These are phyloP conservation scores for Chrysosporium queenslandicum DNA, from an alignment of 2,329 filamentous ascomycete species.

Conservation along the genomic window DNA sequence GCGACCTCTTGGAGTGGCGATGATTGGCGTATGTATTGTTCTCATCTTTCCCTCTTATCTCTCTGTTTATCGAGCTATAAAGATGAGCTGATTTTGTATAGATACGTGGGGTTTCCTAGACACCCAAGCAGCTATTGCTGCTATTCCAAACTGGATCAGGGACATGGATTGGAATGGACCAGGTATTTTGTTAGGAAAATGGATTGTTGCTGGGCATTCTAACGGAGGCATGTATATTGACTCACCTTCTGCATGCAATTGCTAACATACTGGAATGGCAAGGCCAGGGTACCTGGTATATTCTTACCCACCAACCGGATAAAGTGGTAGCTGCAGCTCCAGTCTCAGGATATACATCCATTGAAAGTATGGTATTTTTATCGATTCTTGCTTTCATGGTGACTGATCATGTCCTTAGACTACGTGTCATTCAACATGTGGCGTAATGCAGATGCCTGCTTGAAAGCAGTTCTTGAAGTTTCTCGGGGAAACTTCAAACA, in stretches of 20 bases:
- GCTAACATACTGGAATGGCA: constrained; percentile 9
- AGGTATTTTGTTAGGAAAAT: constrained; percentile 37
- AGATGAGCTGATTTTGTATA: neutral
- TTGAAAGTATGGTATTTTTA: constrained; percentile 36
- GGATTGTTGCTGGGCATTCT: constrained; percentile 49
- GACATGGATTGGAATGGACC: constrained; percentile 41
- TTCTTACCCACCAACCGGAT: constrained; percentile 47
- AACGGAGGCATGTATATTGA: constrained; percentile 41
- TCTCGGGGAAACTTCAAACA: constrained; percentile 46
- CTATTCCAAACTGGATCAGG: constrained; percentile 44
- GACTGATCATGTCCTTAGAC: constrained; percentile 24
- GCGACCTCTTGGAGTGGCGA: constrained; percentile 51
- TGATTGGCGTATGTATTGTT: constrained; percentile 45
- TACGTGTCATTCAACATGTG: constrained; percentile 51
- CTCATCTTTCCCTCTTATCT: neutral
- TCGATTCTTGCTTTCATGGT: neutral
- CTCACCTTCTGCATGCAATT: neutral
- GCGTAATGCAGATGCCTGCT: constrained; percentile 44
- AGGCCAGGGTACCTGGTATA: constrained; percentile 50
- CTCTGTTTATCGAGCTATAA: neutral
- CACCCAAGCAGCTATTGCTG: constrained; percentile 43
- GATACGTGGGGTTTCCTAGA: constrained; percentile 49
- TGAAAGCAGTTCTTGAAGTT: constrained; percentile 39
- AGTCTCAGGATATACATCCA: constrained; percentile 50
- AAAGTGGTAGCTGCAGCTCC: constrained; percentile 47